Conservation (phyloP, 2,329 filamentous ascomycete species). For the Coniella lustricola region DNA sequence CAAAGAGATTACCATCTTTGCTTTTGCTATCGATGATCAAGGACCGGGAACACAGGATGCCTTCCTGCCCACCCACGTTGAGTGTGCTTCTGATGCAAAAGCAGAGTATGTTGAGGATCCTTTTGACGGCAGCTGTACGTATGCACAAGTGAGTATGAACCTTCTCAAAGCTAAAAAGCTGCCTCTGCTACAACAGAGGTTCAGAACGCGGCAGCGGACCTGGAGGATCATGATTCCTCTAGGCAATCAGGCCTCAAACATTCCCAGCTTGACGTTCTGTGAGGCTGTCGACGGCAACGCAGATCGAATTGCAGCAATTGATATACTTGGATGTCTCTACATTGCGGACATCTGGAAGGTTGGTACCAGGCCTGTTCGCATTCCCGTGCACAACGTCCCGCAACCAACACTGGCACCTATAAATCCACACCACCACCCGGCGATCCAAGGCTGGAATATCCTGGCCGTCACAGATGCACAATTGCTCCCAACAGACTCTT, state of each 20-base stretch:
- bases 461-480: slow-evolving; percentile 10
- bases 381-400: slow-evolving; percentile 19
- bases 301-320: slow-evolving; percentile 42
- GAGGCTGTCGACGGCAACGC: slow-evolving; percentile 40
- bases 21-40: slow-evolving; percentile 31
- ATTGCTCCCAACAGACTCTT: slow-evolving; percentile 2
- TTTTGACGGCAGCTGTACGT: no score
- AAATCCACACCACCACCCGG: background rate
- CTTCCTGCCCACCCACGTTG: no score
- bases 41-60: background rate
- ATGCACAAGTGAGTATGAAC: no score
- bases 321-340: slow-evolving; percentile 43
- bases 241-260: slow-evolving; percentile 34
- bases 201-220: slow-evolving; percentile 36
- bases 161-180: background rate
- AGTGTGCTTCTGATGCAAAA: no score
- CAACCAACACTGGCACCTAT: background rate
- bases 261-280: slow-evolving; percentile 47
- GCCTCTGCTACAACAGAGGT: slow-evolving; percentile 24
- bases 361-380: slow-evolving; percentile 20
- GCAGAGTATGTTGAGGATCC: no score
- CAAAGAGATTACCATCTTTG: slow-evolving; percentile 46
- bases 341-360: slow-evolving; percentile 46
- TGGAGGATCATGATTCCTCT: slow-evolving; percentile 45
- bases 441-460: slow-evolving; percentile 10